These are phyloP conservation scores for Eucalyptus tenuipes DNA, from an alignment of 345 rosid genomes.

Conservation along the genomic window DNA sequence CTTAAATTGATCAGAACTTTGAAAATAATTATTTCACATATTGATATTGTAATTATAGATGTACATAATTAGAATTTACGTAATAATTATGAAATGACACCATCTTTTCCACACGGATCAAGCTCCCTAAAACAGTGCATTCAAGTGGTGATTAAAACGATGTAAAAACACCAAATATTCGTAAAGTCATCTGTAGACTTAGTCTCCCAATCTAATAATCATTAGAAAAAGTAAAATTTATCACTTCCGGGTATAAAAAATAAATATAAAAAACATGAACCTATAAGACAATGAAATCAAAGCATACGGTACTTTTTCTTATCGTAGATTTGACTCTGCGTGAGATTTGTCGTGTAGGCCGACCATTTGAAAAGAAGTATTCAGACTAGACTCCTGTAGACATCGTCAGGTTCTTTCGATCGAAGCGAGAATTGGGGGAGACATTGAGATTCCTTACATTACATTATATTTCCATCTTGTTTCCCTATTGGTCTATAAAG, in stretches of 20 bases:
- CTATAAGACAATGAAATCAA: not conserved
- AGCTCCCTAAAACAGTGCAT: not conserved
- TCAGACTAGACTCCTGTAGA: not conserved
- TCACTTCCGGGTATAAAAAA: no score
- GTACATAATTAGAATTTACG: not conserved
- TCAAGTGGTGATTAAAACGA: not conserved
- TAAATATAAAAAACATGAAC: not conserved
- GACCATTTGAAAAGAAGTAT: not conserved
- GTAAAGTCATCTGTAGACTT: not conserved
- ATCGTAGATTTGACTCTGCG: rapidly evolving
- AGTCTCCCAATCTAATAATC: not conserved
- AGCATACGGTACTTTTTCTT: not conserved
- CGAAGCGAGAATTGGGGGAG: not conserved
- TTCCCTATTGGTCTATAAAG: not conserved
- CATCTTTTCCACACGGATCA: not conserved
- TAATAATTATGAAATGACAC: not conserved
- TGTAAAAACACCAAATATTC: not conserved
- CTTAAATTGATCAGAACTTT: not conserved
- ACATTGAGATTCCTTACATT: not conserved
- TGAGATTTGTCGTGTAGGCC: not conserved
- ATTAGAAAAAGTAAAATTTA: not conserved
- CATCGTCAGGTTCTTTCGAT: not conserved
- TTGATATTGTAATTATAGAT: not conserved
- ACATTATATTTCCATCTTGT: not conserved
- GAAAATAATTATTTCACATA: not conserved